phyloP scores from a whole-genome alignment of 2,329 filamentous ascomycete species.

The Coniochaeta prunicola region DNA sequence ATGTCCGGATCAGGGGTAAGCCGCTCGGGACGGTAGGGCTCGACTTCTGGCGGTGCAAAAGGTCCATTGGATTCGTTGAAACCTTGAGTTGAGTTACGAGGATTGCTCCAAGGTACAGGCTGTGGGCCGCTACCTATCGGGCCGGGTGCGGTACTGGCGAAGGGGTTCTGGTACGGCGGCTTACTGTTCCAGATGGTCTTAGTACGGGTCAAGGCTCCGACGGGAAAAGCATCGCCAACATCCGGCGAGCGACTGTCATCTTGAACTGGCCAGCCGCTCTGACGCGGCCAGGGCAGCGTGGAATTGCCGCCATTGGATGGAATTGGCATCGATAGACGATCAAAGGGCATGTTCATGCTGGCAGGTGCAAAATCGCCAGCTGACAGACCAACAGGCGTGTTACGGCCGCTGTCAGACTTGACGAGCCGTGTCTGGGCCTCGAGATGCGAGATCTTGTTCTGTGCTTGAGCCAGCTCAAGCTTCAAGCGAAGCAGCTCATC shows the following conservation, averaged over 20 bases:
- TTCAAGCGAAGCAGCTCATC: conserved; percentile 63
- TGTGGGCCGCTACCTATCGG: conserved; percentile 26
- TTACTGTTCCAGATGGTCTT: conserved; percentile 52
- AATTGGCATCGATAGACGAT: conserved; percentile 11
- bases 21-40: conserved; percentile 38
- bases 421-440: conserved; percentile 57
- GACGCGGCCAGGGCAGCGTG: conserved; percentile 30
- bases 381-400: conserved; percentile 31
- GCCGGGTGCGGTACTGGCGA: conserved; percentile 15
- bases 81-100: conserved; percentile 21
- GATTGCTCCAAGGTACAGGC: conserved; percentile 38
- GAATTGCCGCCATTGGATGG: conserved; percentile 17
- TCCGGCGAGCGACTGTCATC: conserved; percentile 51
- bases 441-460: conserved; percentile 62
- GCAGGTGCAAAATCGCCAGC: conserved; percentile 3
- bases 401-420: conserved; percentile 51
- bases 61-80: not conserved
- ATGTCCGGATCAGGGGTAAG: conserved; percentile 42
- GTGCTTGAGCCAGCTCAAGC: conserved; percentile 62
- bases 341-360: conserved; percentile 7
- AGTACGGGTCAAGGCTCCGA: conserved; percentile 43
- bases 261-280: conserved; percentile 42
- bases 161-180: conserved; percentile 24
- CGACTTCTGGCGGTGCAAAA: conserved; percentile 24
- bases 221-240: conserved; percentile 45